phyloP scores from a whole-genome alignment of 75 land plant genomes.

The Adiantum capillusveneris region DNA sequence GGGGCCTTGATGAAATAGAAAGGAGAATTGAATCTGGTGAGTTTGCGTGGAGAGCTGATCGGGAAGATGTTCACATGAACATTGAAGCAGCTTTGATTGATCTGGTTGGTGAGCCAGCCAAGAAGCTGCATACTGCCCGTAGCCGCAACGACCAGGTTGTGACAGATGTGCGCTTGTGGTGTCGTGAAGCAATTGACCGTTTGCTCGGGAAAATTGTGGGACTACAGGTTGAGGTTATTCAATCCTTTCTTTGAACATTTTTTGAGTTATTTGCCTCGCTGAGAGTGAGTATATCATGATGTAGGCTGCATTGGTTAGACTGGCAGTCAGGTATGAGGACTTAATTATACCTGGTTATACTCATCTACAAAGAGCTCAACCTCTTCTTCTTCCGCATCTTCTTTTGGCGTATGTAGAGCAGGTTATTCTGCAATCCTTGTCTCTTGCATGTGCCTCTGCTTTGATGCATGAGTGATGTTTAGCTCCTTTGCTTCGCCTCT shows the following conservation, averaged over 20 bases:
- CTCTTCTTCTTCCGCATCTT: constrained; percentile 80
- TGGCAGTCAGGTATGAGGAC: constrained; percentile 68
- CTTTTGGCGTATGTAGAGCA: constrained; percentile 92
- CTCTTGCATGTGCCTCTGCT: neutral
- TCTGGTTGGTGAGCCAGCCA: constrained; percentile 92
- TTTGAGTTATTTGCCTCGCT: constrained; percentile 1
- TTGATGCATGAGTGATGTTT: neutral
- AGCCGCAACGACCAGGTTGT: constrained; percentile 96
- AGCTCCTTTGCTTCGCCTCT: neutral
- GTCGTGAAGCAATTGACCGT: constrained; percentile 82
- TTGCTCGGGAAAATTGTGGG: constrained; percentile 33
- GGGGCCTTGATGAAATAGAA: constrained; percentile 74
- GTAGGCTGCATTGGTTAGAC: constrained; percentile 59
- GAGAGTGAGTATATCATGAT: constrained; percentile 6
- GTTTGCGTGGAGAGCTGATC: constrained; percentile 85
- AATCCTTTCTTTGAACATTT: too few species aligned
- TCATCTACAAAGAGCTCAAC: constrained; percentile 95
- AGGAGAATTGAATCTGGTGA: constrained; percentile 58
- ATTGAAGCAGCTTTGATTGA: constrained; percentile 92
- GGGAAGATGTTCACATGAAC: constrained; percentile 99
- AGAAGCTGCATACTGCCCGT: constrained; percentile 94
- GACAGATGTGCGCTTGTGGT: constrained; percentile 95
- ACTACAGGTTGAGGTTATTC: constrained; percentile 53
- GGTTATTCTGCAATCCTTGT: constrained; percentile 23
- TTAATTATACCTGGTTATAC: constrained; percentile 94